phyloP scores from a whole-genome alignment of 306 rosid species.

The Quercus wislizeni region DNA sequence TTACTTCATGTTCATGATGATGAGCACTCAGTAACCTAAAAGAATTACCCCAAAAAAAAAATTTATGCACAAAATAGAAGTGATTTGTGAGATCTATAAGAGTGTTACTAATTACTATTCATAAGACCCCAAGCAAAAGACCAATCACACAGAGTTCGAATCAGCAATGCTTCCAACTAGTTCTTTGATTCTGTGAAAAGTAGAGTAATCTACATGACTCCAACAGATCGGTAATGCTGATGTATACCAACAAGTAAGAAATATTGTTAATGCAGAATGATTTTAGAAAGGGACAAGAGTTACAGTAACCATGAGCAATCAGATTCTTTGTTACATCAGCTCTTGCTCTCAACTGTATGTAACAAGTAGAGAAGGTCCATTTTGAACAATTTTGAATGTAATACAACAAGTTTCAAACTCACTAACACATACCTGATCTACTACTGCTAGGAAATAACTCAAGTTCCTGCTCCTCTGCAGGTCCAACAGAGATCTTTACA shows the following conservation, averaged over 20 bases:
- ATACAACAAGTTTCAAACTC: background rate
- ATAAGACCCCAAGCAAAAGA: no score
- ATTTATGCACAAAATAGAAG: no score
- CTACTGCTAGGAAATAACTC: constrained; percentile 79
- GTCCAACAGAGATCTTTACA: constrained; percentile 69
- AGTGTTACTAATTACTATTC: no score
- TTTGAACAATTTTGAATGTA: background rate
- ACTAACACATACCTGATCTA: constrained; percentile 47
- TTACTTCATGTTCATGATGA: no score
- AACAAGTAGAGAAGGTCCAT: background rate
- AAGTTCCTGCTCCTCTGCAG: constrained; percentile 90
- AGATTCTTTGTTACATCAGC: constrained; percentile 12
- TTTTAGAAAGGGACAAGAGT: no score
- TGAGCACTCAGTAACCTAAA: no score
- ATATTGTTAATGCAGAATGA: background rate
- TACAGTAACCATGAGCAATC: background rate
- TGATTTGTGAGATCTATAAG: no score
- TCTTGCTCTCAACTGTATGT: background rate
- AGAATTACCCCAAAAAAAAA: no score
- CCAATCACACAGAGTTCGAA: no score
- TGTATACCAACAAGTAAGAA: background rate
- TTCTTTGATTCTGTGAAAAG: background rate
- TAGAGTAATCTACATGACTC: background rate
- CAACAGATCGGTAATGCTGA: background rate
- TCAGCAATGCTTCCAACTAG: no score